Evolutionary conservation across 177 flowering plant genomes (phyloP), one percentile per base, ranked within the genome.

Genomic region (Tripterygium wilfordii): DNA sequence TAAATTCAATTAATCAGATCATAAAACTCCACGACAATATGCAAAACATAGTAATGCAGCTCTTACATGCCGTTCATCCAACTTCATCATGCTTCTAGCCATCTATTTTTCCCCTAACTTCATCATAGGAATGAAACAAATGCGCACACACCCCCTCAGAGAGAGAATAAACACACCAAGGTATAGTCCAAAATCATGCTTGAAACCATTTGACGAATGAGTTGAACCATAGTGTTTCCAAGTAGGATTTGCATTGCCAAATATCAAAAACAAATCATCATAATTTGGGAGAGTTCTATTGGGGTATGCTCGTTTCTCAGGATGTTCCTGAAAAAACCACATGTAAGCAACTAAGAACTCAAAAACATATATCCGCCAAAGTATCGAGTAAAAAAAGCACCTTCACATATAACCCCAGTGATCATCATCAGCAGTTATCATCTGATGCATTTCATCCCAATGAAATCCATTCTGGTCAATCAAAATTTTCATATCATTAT

Each of bases 371-470:
- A 24, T 23, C 30, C 16, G 27, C 1, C n/a, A 8, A 26, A 28
- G 42, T 23, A n/a, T 0, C 35, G 5, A 27, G 16, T 17, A 15
- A 10, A 18, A 28, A 37, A 30, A 20, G 36, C 40, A 75, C 80
- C 75, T 69, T 69, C 44, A 76, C 40, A 51, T 67, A 72, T 15
- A 64, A 45, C 67, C 72, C 80, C 80, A 76, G 8, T 59, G 40
- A 59, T 41, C 36, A 48, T 72, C 75, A 57, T 62, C 66, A 40
- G 80, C 77, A 8, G 58, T 43, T 33, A 75, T 74, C 72, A 75
- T 75, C 54, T 64, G 70, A 0, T 49, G 54, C 32, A 29, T 30
- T 46, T 69, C 77, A 56, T 72, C 75, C 80, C 80, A 76, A 15
- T 68, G 49, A 67, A 76, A 72, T 3, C 75, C 77, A 49, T 13